Base-by-base conservation (phyloP, 164 flowering plant genomes). In the Santalum album region DNA sequence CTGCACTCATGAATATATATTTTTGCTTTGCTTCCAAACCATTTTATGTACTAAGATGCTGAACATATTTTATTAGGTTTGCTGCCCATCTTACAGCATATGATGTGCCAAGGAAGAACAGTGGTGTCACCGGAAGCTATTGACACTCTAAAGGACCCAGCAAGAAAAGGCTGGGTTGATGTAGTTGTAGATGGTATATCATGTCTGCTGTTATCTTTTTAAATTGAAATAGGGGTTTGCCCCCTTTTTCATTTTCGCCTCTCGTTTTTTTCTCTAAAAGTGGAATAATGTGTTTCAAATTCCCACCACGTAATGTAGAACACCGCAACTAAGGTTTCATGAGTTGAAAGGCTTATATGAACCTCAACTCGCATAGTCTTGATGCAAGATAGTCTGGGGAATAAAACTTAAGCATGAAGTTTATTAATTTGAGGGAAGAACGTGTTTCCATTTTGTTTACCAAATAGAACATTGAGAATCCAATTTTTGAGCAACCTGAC, bases 41-140 rank as follows among this genome's bases (percentile, higher is more conserved):
- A 49, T 58, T 38, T 16, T 7, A 50, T 36, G 34, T 6, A 22
- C n/a, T 42, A 42, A 52, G 27, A 17, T 27, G 18, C n/a, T 2
- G 40, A 54, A 27, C 25, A 25, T 58, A 16, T 46, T 39, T 55
- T 48, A 18, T 49, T 65, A 94, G 99, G 99, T 63, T 67, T 87
- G 39, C 64, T 89, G 59, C 99, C 99, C 29, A 69, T 90, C 47
- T 75, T 90, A 63, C 76, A 58, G 36, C 64, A 72, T 25, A 59
- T 94, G 65, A 70, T 67, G 62, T 79, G 61, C 67, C 73, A 61
- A 56, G 90, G 75, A 45, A 73, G 58, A 66, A 55, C 55, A 58
- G 56, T 90, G 40, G 72, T 72, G 53, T 69, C 87, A 39, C 58
- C 63, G 39, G 87, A 79, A 61, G 27, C 54, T 35, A 29, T 67